Percentiles rank a stretch among this genome's conserved stretches.
Conservation (phyloP, 2,329 filamentous ascomycete species). For the Colletotrichum navitas region DNA sequence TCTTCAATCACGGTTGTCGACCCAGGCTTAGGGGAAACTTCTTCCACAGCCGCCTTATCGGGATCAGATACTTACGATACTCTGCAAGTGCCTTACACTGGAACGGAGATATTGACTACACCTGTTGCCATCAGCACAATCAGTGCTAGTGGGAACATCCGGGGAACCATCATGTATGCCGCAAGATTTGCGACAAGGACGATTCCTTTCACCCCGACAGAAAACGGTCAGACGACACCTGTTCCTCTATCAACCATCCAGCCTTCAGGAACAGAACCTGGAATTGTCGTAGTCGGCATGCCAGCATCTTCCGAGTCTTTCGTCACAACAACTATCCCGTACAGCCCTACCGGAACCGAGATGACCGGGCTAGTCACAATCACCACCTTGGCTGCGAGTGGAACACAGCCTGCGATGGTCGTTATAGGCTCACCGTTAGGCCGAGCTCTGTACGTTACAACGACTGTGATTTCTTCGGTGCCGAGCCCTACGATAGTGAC, state of each 20-base stretch:
- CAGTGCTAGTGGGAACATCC: not conserved
- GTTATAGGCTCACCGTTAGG: not conserved
- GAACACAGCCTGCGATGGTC: constrained; percentile 1
- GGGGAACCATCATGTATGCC: constrained; percentile 8
- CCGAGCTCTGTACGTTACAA: not conserved
- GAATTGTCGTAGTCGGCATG: constrained; percentile 23
- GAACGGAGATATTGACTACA: not conserved
- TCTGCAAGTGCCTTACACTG: constrained; percentile 1
- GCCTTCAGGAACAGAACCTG: constrained; percentile 22
- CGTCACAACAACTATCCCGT: constrained; percentile 29
- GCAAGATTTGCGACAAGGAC: constrained; percentile 13
- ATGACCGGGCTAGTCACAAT: constrained; percentile 11
- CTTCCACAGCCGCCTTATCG: not conserved
- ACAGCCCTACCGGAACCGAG: constrained; percentile 21
- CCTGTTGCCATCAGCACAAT: constrained; percentile 15
- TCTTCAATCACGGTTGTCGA: too few relatives aligned
- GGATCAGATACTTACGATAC: constrained; percentile 1
- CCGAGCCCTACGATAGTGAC: not conserved
- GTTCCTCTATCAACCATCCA: constrained; percentile 7
- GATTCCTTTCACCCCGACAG: constrained; percentile 3
- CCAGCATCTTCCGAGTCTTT: constrained; percentile 5
- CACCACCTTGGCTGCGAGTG: constrained; percentile 27
- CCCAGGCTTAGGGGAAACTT: not conserved
- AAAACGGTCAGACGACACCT: not conserved
- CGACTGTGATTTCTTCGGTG: not conserved